Conservation (phyloP, 2,329 filamentous ascomycete species). For the Diaporthe eres region DNA sequence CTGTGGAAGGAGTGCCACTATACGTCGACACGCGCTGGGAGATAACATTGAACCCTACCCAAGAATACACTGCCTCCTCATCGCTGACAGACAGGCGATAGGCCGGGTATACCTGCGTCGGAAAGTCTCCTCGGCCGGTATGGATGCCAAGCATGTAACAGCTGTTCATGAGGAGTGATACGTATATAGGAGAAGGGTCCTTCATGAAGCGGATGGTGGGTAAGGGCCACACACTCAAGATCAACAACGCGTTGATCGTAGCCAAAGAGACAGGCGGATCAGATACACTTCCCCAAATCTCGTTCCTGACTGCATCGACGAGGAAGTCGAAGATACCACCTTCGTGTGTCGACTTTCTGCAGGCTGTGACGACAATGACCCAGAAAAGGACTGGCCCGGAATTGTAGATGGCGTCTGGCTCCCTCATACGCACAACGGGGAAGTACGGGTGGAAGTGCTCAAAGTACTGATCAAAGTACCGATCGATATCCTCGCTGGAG, state of each 20-base stretch:
- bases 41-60: conserved; percentile 67
- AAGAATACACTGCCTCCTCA: conserved; percentile 67
- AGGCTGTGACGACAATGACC: conserved; percentile 66
- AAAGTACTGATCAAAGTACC: conserved; percentile 70
- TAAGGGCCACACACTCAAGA: conserved; percentile 66
- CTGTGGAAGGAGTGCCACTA: conserved; percentile 62
- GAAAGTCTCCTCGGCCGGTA: conserved; percentile 65
- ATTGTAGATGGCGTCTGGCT: conserved; percentile 66
- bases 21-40: conserved; percentile 60
- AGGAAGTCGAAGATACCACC: conserved; percentile 59
- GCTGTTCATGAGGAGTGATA: conserved; percentile 62
- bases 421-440: conserved; percentile 63
- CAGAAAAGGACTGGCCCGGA: conserved; percentile 66
- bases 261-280: conserved; percentile 60
- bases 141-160: conserved; percentile 66
- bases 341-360: conserved; percentile 63
- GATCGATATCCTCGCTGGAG: conserved; percentile 67
- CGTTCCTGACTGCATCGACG: conserved; percentile 61
- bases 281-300: conserved; percentile 61
- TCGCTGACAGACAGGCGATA: conserved; percentile 61
- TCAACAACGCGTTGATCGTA: conserved; percentile 65
- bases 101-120: conserved; percentile 62
- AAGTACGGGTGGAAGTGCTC: conserved; percentile 67
- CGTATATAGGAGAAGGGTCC: conserved; percentile 64
- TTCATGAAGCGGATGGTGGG: conserved; percentile 65